Evolutionary conservation across 2,329 filamentous ascomycete genomes (phyloP), one percentile per base, ranked within the genome.

Genomic region (Davidsoniella australis): DNA sequence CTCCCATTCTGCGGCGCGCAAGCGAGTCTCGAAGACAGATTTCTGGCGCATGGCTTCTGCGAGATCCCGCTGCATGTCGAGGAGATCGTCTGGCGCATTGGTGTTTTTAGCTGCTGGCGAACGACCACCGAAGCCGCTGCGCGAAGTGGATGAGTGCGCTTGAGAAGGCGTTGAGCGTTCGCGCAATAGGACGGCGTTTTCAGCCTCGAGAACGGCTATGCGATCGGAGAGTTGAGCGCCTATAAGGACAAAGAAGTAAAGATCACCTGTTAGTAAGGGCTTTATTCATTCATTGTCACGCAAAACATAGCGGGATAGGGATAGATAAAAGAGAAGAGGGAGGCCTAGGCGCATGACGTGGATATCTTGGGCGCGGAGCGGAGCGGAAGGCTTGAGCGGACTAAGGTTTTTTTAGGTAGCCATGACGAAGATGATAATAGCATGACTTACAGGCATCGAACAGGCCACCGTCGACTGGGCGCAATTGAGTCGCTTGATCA

Each of bases 11-110:
- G 80, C 71, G 5, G 66, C 63, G 47, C 75, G 72, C 4, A 91
- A 67, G 36, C 79, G 73, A 8, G 71, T 63, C 59, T 86, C 76
- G 3, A 87, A 68, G 47, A 80, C 73, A 16, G 76, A 73, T 53
- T 82, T 82, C 6, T 82, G 79, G 36, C 82, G 81, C 55, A 94
- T 75, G 4, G 86, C 82, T 59, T 85, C 76, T 18, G 82, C 75
- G 1, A 94, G 73, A 51, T 94, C 84, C 47, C 79, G 67, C 48
- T 78, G 74, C 2, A 83, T 65, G 56, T 76, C 73, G 3, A 69
- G 60, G 20, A 23, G 7, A 64, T 57, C 46, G 23, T 29, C 51
- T 55, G 53, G 16, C 43, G 4, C 41, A 9, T 24, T n/a, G 29
- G 9, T 16, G 16, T 6, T 23, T 23, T 23, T 23, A 45, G 43